Evolutionary conservation across 768 basidiomycete species (phyloP).

Genomic region (Candolleomyces eurysporus): DNA sequence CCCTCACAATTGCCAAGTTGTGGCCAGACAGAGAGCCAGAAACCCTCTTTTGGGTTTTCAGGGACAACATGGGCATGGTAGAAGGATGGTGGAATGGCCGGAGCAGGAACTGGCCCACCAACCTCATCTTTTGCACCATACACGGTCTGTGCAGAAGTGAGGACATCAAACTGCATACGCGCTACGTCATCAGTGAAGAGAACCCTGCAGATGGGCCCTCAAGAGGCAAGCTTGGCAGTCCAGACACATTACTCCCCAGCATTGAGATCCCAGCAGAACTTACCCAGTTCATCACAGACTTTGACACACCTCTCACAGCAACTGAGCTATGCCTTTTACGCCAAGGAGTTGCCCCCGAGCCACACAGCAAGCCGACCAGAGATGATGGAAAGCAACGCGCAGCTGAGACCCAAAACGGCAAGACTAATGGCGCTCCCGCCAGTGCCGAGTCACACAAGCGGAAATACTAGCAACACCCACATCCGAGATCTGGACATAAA

Average conservation of each 20-base stretch:
- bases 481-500: conserved; percentile 9
- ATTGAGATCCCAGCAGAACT: conserved; percentile 26
- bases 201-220: conserved; percentile 42
- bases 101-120: conserved; percentile 27
- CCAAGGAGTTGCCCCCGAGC: not conserved
- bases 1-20: conserved; percentile 7
- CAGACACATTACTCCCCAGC: conserved; percentile 26
- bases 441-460: not conserved
- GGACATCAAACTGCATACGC: conserved; percentile 19
- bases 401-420: not conserved
- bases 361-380: not conserved
- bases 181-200: conserved; percentile 29
- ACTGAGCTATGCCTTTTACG: conserved; percentile 8
- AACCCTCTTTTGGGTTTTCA: conserved; percentile 21
- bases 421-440: not conserved
- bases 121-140: conserved; percentile 23
- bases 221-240: conserved; percentile 23
- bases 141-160: not conserved
- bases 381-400: conserved; percentile 3
- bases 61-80: conserved; percentile 36
- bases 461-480: not conserved
- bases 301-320: conserved; percentile 9
- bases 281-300: conserved; percentile 24
- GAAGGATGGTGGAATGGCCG: conserved; percentile 37
- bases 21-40: not conserved